Conservation (phyloP, 495 filamentous ascomycete species). For the Penicillium pancosmium region DNA sequence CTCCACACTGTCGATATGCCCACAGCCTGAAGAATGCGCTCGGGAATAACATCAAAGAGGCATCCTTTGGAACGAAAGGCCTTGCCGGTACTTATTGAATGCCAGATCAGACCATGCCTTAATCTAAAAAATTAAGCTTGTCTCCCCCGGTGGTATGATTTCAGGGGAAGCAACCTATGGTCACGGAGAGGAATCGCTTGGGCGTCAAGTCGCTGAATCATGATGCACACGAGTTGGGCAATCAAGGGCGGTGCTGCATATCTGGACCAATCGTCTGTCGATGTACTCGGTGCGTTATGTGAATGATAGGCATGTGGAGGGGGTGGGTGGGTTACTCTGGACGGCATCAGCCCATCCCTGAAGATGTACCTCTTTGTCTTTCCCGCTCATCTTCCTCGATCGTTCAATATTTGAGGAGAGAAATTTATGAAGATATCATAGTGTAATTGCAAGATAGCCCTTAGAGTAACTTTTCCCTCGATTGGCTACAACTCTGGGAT, state of each 20-base stretch:
- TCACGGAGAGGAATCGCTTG: slow-evolving; percentile 3
- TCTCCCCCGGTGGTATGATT: slow-evolving; percentile 8
- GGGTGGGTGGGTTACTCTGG: slow-evolving; percentile 12
- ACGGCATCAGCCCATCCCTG: slow-evolving; percentile 6
- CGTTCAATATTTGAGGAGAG: neutral
- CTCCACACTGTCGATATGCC: neutral
- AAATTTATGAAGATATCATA: too few species aligned
- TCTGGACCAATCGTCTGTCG: slow-evolving; percentile 8
- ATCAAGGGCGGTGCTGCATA: slow-evolving; percentile 1
- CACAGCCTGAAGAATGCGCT: neutral
- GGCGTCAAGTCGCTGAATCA: slow-evolving; percentile 7
- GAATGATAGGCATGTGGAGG: slow-evolving; percentile 9
- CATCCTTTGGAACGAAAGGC: neutral
- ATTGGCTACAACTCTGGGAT: too few species aligned
- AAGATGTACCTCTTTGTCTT: neutral
- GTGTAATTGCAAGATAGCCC: too few species aligned
- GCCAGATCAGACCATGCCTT: neutral
- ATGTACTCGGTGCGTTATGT: neutral
- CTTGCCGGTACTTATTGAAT: neutral
- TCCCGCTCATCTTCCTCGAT: neutral
- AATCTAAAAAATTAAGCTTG: slow-evolving; percentile 15
- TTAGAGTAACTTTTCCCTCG: too few species aligned
- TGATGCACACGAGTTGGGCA: slow-evolving; percentile 7
- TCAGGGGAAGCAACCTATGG: slow-evolving; percentile 15
- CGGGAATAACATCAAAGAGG: neutral